Percentiles rank a stretch among this genome's conserved stretches.
Conservation (phyloP, 2,329 filamentous ascomycete species). For the Botrytis squamosa region DNA sequence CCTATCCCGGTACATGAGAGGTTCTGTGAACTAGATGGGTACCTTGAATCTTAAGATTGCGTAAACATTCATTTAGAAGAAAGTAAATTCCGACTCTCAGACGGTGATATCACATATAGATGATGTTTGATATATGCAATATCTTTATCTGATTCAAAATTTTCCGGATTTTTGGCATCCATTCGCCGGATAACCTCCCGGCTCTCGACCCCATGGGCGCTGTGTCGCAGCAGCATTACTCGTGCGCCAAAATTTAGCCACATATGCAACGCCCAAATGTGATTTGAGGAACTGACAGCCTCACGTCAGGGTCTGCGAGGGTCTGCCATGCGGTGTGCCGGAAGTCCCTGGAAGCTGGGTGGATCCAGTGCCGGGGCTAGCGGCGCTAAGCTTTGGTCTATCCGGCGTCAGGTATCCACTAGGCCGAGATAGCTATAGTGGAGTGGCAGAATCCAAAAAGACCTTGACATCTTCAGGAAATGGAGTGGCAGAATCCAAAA, state of each 20-base stretch:
- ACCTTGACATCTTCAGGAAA: neutral
- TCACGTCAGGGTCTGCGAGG: neutral
- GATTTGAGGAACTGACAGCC: neutral
- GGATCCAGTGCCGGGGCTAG: neutral
- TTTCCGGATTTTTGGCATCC: neutral
- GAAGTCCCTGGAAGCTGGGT: neutral
- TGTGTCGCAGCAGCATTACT: neutral
- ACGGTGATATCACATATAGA: neutral
- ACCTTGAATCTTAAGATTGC: neutral
- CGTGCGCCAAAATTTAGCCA: neutral
- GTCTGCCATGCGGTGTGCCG: neutral
- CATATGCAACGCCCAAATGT: neutral
- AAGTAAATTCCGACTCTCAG: neutral
- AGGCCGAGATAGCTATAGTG: neutral
- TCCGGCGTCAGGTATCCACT: neutral
- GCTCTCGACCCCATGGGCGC: neutral
- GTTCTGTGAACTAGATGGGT: neutral
- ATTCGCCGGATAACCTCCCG: neutral
- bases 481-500: conserved; percentile 8
- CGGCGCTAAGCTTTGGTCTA: neutral
- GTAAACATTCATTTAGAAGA: neutral
- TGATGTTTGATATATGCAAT: neutral
- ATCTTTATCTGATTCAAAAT: neutral
- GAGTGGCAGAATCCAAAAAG: neutral
- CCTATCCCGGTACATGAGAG: neutral